phyloP scores from a whole-genome alignment of 2,329 filamentous ascomycete genomes.

The Alternaria ethzedia region DNA sequence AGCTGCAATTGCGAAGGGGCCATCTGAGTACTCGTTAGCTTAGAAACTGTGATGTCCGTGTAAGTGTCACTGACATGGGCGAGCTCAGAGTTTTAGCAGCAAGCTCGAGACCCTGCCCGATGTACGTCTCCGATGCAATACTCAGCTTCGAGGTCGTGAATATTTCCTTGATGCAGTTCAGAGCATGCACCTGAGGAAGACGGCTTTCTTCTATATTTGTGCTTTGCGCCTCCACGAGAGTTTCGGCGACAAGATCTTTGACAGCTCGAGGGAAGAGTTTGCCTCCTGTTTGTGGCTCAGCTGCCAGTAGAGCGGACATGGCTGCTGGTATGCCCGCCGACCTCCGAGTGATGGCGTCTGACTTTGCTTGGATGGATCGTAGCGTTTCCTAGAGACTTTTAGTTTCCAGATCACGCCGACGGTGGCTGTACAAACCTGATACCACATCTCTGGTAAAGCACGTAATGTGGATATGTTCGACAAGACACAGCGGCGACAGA shows the following conservation, averaged over 20 bases:
- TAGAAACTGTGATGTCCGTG: not conserved
- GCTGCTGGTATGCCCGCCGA: conserved; percentile 92
- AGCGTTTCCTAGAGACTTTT: conserved; percentile 62
- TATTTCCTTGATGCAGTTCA: conserved; percentile 92
- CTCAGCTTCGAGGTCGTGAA: conserved; percentile 83
- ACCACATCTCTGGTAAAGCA: conserved; percentile 70
- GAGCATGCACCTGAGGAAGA: conserved; percentile 88
- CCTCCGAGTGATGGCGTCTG: conserved; percentile 80
- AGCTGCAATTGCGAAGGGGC: conserved; percentile 92
- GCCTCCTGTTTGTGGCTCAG: conserved; percentile 64
- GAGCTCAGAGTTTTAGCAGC: conserved; percentile 81
- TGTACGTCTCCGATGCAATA: conserved; percentile 73
- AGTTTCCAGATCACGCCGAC: not conserved
- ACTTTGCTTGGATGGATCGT: conserved; percentile 73
- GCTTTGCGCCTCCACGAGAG: conserved; percentile 59
- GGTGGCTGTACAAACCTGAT: conserved; percentile 51
- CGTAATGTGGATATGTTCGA: conserved; percentile 55
- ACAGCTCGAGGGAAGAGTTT: conserved; percentile 70
- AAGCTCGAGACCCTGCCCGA: conserved; percentile 77
- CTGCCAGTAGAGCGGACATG: conserved; percentile 78
- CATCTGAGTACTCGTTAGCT: conserved; percentile 61
- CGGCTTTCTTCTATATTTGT: conserved; percentile 63
- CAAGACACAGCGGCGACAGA: conserved; percentile 71
- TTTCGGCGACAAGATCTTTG: conserved; percentile 65
- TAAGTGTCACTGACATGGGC: conserved; percentile 65